Evolutionary conservation across 2,329 filamentous ascomycete species (phyloP), one percentile per base, ranked within the genome.

Genomic region (Fusarium pininemorale): DNA sequence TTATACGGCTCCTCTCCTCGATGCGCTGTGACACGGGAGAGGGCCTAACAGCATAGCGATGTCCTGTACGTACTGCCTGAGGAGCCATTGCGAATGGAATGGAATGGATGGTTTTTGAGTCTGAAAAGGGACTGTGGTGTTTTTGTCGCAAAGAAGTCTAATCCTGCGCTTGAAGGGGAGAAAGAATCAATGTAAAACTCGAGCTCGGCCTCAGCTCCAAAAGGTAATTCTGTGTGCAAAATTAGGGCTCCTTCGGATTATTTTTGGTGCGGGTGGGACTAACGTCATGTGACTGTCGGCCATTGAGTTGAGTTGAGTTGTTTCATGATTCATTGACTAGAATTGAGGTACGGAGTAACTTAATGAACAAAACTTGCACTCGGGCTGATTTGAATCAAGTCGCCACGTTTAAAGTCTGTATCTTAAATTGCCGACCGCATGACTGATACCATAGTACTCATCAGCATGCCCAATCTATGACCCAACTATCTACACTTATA

Each of bases 31-130:
- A 18, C 54, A 30, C 54, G 45, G 69, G 69, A 80, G 82, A 61
- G 83, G 88, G 91, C 90, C 94, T 70, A 65, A 93, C 94, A 98
- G 95, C 95, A 98, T 97, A 98, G 95, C 95, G 87, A 85, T 93
- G 89, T 87, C 84, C 85, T 83, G 85, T 90, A 97, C 95, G 87
- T 98, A 98, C 95, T 88, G 92, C 90, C 87, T 89, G 89, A 86
- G 92, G 90, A 91, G 92, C 93, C 94, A 98, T 98, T 93, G 86
- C 88, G 86, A 85, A 64, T 76, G 58, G 48, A 69, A 69, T 69
- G 66, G 53, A 69, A 69, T 69, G 66, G 59, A 55, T 68, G 15
- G 35, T 37, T 74, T 65, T 39, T 65, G 50, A 55, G 66, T 80
- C 85, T 82, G 81, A 65, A 68, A 58, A 70, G 45, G 72, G 69